Conservation (phyloP, 495 filamentous ascomycete species). For the Aspergillus hancockii region DNA sequence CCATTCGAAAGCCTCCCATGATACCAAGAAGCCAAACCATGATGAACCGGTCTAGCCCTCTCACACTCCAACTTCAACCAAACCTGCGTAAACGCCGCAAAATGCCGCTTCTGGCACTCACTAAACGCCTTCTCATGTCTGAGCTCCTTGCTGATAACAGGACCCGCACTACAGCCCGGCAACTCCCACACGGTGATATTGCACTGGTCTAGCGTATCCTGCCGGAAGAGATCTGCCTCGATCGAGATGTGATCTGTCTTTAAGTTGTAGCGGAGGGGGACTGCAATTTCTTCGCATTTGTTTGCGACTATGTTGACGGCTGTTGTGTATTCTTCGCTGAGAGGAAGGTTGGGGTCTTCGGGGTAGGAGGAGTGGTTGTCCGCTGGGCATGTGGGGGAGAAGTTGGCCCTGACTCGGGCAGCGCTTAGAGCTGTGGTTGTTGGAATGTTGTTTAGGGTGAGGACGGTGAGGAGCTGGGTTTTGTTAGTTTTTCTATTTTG, state of each 20-base stretch:
- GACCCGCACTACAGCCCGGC: constrained; percentile 34
- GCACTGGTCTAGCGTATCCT: constrained; percentile 27
- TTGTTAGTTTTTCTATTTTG: not conserved
- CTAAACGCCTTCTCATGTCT: constrained; percentile 28
- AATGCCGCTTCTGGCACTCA: constrained; percentile 27
- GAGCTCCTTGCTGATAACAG: constrained; percentile 30
- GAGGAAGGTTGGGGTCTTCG: constrained; percentile 29
- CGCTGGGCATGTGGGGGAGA: constrained; percentile 38
- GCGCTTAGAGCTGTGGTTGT: constrained; percentile 16
- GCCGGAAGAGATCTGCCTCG: constrained; percentile 28
- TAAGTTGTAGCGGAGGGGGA: constrained; percentile 29
- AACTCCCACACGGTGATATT: constrained; percentile 41
- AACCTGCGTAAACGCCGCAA: constrained; percentile 32
- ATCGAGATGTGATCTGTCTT: constrained; percentile 35
- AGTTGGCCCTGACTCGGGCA: constrained; percentile 38
- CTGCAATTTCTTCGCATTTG: constrained; percentile 32
- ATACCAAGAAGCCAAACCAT: not conserved
- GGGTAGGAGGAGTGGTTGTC: constrained; percentile 18
- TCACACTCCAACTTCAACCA: constrained; percentile 38
- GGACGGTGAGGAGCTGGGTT: constrained; percentile 18
- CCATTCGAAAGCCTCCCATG: not conserved
- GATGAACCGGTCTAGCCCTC: not conserved
- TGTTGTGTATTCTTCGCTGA: constrained; percentile 29
- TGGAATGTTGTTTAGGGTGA: constrained; percentile 26
- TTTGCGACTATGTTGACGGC: constrained; percentile 28